A percentile compares a stretch with the other conserved stretches of the same genome.
Conservation (phyloP, 2,329 filamentous ascomycete species). For the Epichloe gansuensis region DNA sequence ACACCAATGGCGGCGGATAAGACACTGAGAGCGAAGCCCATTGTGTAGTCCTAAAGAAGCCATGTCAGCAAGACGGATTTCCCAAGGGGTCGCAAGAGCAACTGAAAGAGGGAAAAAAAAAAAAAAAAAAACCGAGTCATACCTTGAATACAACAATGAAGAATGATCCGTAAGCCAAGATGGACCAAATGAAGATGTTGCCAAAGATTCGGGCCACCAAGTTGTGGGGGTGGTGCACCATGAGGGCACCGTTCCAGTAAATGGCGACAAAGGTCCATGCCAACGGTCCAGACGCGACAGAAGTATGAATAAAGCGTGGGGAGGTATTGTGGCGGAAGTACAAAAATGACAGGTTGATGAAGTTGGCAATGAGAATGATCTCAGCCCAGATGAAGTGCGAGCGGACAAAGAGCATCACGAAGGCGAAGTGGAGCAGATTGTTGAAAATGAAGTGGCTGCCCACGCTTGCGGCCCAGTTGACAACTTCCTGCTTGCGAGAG, state of each 20-base stretch:
- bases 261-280: slow-evolving; percentile 76
- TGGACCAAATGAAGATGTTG: slow-evolving; percentile 80
- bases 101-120: background rate
- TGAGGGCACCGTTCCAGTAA: slow-evolving; percentile 81
- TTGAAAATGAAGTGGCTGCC: slow-evolving; percentile 75
- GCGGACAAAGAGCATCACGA: slow-evolving; percentile 72
- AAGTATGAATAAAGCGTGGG: slow-evolving; percentile 61
- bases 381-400: slow-evolving; percentile 64
- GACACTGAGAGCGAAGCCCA: slow-evolving; percentile 67
- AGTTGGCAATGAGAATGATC: slow-evolving; percentile 65
- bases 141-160: slow-evolving; percentile 65
- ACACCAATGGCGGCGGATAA: slow-evolving; percentile 64
- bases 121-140: slow-evolving; percentile 9
- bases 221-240: slow-evolving; percentile 53
- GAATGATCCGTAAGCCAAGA: slow-evolving; percentile 62
- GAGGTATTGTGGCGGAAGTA: slow-evolving; percentile 71
- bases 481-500: slow-evolving; percentile 46
- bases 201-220: slow-evolving; percentile 66
- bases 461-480: slow-evolving; percentile 61
- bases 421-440: slow-evolving; percentile 72
- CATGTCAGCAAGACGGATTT: background rate
- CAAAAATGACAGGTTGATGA: slow-evolving; percentile 63
- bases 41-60: slow-evolving; percentile 47
- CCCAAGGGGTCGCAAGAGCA: background rate
- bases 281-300: slow-evolving; percentile 63